These are phyloP conservation scores for Malus asiatica DNA, from an alignment of 306 rosid genomes.

Conservation along the genomic window DNA sequence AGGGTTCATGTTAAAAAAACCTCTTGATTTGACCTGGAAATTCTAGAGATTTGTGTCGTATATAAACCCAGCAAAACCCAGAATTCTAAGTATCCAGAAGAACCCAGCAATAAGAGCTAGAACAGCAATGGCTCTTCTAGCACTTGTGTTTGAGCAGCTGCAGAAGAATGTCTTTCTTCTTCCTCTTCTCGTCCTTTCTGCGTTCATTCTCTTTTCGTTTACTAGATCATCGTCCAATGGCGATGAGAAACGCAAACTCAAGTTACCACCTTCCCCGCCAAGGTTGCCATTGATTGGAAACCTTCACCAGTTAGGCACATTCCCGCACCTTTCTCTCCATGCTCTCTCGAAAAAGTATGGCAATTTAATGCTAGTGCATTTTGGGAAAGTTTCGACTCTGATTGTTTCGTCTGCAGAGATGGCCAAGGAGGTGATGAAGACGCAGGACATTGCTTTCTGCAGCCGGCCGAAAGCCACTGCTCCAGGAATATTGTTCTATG, in stretches of 20 bases:
- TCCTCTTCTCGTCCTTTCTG: background rate
- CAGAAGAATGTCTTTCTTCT: background rate
- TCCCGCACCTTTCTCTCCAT: conserved; percentile 25
- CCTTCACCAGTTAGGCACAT: conserved; percentile 33
- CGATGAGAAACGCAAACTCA: background rate
- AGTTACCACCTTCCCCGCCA: conserved; percentile 35
- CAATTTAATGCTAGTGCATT: conserved; percentile 20
- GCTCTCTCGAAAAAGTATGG: conserved; percentile 26
- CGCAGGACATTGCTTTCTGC: conserved; percentile 15
- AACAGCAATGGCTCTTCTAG: background rate
- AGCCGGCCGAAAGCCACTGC: conserved; percentile 5
- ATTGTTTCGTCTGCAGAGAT: conserved; percentile 32
- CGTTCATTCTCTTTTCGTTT: background rate
- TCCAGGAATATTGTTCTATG: conserved; percentile 14
- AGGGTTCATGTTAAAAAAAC: too few species aligned
- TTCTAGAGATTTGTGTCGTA: too few species aligned
- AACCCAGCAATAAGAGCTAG: too few species aligned
- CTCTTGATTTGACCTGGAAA: too few species aligned
- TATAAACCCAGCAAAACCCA: too few species aligned
- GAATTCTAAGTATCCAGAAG: too few species aligned
- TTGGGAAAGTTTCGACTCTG: conserved; percentile 23
- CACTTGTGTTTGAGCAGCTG: background rate
- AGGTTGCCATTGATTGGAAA: conserved; percentile 34
- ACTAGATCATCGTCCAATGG: background rate
- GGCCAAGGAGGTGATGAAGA: conserved; percentile 17